phyloP scores from a whole-genome alignment of 495 filamentous ascomycete species.

The Pseudomonodictys pantanalensis region DNA sequence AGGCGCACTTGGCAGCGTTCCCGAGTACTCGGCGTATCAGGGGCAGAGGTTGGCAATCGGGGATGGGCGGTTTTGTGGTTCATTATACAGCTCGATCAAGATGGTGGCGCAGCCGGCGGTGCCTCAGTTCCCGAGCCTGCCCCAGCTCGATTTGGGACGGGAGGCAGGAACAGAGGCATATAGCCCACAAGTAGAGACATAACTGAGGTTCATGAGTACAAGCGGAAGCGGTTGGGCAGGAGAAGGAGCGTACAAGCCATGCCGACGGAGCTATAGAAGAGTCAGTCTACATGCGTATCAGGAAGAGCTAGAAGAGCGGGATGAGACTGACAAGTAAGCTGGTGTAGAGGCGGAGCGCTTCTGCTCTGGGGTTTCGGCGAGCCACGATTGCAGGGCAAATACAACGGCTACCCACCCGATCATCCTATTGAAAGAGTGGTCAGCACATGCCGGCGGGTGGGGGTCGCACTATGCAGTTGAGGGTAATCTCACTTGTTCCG shows the following conservation, averaged over 20 bases:
- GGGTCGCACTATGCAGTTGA: not conserved
- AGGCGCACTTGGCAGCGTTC: too few species aligned
- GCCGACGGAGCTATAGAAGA: slow-evolving; percentile 69
- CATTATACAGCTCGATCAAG: slow-evolving; percentile 9
- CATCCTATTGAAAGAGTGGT: slow-evolving; percentile 46
- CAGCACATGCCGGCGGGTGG: not conserved
- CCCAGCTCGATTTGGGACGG: slow-evolving; percentile 39
- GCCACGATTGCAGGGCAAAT: slow-evolving; percentile 80
- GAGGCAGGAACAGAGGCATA: slow-evolving; percentile 77
- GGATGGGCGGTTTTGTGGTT: not conserved
- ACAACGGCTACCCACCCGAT: slow-evolving; percentile 85
- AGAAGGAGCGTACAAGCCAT: slow-evolving; percentile 69
- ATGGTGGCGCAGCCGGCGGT: slow-evolving; percentile 46
- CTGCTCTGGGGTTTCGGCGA: slow-evolving; percentile 76
- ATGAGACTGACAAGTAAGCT: too few species aligned
- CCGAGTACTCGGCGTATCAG: too few species aligned
- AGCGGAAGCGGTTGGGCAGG: slow-evolving; percentile 29
- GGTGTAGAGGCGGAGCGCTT: slow-evolving; percentile 66
- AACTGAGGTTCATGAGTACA: slow-evolving; percentile 57
- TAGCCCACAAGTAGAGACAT: slow-evolving; percentile 80
- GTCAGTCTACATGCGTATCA: too few species aligned
- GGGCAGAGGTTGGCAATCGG: too few species aligned
- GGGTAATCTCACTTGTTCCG: slow-evolving; percentile 67
- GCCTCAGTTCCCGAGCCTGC: slow-evolving; percentile 47
- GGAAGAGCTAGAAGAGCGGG: too few species aligned